Evolutionary conservation across 805 yeast genomes (phyloP).

Genomic region (Candida maesae): DNA sequence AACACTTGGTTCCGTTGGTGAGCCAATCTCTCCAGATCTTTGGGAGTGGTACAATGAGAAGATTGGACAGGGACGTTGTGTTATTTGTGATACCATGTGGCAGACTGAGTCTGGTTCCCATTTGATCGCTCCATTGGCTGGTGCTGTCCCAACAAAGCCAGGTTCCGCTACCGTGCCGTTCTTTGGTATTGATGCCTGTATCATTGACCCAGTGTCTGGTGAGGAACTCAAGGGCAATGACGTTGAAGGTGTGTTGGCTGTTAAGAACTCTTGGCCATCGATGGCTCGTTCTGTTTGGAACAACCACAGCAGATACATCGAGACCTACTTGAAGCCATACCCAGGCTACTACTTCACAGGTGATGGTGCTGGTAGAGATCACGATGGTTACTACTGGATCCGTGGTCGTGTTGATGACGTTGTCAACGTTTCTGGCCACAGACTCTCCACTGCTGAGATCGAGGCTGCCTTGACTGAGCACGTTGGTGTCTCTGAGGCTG

Average conservation of each 20-base stretch:
- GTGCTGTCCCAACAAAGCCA: constrained; percentile 92
- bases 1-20: constrained; percentile 96
- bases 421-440: constrained; percentile 96
- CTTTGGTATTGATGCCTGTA: constrained; percentile 88
- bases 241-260: constrained; percentile 94
- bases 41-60: constrained; percentile 98
- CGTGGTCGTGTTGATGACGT: constrained; percentile 98
- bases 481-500: constrained; percentile 81
- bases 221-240: constrained; percentile 79
- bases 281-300: constrained; percentile 95
- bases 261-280: constrained; percentile 95
- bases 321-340: constrained; percentile 90
- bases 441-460: constrained; percentile 97
- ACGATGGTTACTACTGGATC: constrained; percentile 96
- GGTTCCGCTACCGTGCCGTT: constrained; percentile 97
- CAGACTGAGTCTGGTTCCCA: constrained; percentile 98
- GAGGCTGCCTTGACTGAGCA: constrained; percentile 87
- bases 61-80: constrained; percentile 86
- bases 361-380: constrained; percentile 97
- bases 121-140: constrained; percentile 90
- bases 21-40: constrained; percentile 95
- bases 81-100: constrained; percentile 96
- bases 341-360: constrained; percentile 95
- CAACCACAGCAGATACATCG: constrained; percentile 81
- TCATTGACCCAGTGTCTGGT: constrained; percentile 92